Evolutionary conservation across 352 stramenopile genomes (phyloP), one percentile per base, ranked within the genome.

Genomic region (Pilasporangium apinafurcum): DNA sequence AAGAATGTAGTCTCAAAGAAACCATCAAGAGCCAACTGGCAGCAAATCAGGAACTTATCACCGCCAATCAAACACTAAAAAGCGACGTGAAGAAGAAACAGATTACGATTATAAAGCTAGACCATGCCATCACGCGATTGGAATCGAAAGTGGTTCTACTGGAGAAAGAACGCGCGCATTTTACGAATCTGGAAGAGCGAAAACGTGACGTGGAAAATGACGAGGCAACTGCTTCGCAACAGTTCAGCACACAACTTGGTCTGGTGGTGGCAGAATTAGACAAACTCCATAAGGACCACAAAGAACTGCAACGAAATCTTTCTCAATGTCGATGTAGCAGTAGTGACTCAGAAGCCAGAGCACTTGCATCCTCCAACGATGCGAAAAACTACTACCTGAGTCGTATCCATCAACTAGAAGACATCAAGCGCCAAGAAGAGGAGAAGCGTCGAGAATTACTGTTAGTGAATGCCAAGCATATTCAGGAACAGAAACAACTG

Each of bases 391-490:
- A 63, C 43, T 80, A 79, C 21, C 35, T 60, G 33, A 63, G 62
- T 16, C 65, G 56, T 4, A 66, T 87, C n/a, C 64, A 68, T 5
- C 66, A 80, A 21, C 46, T 85, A 4, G 68, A 87, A 14, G 37
- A 65, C 12, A 51, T 51, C 8, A 71, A 75, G 36, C 36, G 66
- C 9, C 48, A 61, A 8, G 61, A 76, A 25, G 58, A 71, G n/a
- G 47, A 63, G 14, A 87, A 82, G 34, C 68, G 71, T 8, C 58
- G 75, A n/a, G 75, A 83, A 27, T 46, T 87, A 5, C 51, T 87
- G 21, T 46, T 87, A 8, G 60, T 78, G 13, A 87, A 87, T 22
- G 65, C 75, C 5, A 83, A 83, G 35, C 57, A 85, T 20, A 65
- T 82, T 12, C 75, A 83, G 39, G 68, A 82, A 9, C 75, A 83